A percentile compares a stretch with the other conserved stretches of the same genome.
Evolutionary conservation across 2,329 filamentous ascomycete species (phyloP).

Genomic region (Phaeosphaeria sp.): DNA sequence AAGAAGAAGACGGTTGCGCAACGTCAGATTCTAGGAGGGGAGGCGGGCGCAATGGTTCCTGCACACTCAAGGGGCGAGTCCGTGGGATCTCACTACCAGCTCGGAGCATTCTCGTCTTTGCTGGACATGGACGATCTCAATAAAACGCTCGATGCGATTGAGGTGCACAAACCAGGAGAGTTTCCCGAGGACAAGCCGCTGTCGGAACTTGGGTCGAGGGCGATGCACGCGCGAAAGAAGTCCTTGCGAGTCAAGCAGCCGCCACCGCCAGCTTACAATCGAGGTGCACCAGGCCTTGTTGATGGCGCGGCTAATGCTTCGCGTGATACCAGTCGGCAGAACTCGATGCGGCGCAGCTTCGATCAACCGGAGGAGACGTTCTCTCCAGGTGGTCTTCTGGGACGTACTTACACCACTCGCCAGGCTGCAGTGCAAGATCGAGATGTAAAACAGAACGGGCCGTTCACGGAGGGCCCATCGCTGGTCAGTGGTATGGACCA

Average conservation of each 20-base stretch:
- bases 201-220: constrained; percentile 30
- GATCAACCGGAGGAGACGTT: constrained; percentile 51
- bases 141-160: constrained; percentile 44
- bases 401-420: constrained; percentile 58
- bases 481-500: constrained; percentile 59
- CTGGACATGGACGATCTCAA: constrained; percentile 68
- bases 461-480: constrained; percentile 65
- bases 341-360: constrained; percentile 29
- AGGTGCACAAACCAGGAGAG: constrained; percentile 28
- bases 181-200: constrained; percentile 37
- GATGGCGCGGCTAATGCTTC: constrained; percentile 22
- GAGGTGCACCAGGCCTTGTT: constrained; percentile 20
- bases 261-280: constrained; percentile 44
- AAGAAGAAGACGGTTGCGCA: constrained; percentile 46
- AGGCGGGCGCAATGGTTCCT: constrained; percentile 16
- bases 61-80: constrained; percentile 45
- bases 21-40: constrained; percentile 23
- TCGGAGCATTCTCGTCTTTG: constrained; percentile 73
- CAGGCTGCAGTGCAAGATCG: constrained; percentile 49
- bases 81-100: constrained; percentile 62
- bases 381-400: constrained; percentile 55
- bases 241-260: constrained; percentile 46
- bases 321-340: constrained; percentile 22
- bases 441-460: constrained; percentile 45
- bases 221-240: constrained; percentile 45